Conservation (phyloP, 257 asterid species). For the Nicotiana otophora region DNA sequence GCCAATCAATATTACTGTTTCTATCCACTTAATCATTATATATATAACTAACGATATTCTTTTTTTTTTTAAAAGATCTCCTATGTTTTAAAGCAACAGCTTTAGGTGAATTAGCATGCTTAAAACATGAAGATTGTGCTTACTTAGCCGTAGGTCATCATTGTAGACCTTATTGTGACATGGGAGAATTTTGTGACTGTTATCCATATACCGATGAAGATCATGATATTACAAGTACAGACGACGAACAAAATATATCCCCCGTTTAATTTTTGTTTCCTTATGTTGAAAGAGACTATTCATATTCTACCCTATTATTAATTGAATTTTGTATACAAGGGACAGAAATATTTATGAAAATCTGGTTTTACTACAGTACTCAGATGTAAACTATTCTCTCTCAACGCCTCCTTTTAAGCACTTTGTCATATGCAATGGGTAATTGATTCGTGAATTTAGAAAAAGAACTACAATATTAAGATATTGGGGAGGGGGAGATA, state of each 20-base stretch:
- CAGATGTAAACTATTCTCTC: neutral
- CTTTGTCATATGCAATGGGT: neutral
- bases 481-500: too few relatives aligned
- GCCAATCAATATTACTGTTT: too few relatives aligned
- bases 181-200: neutral
- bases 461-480: too few relatives aligned
- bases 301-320: neutral
- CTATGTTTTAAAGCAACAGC: neutral
- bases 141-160: neutral
- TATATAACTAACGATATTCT: rapidly evolving
- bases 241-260: neutral
- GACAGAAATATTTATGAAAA: neutral
- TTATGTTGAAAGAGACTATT: neutral
- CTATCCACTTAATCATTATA: too few relatives aligned
- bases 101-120: neutral
- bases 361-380: neutral
- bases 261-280: neutral
- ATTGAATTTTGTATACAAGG: neutral
- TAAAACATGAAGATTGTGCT: neutral
- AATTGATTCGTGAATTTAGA: neutral
- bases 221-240: neutral
- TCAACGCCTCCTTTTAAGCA: neutral
- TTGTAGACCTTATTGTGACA: neutral
- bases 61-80: neutral
- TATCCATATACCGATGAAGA: neutral